Evolutionary conservation across 768 basidiomycete genomes (phyloP).

Genomic region (Tricholoma furcatifolium): DNA sequence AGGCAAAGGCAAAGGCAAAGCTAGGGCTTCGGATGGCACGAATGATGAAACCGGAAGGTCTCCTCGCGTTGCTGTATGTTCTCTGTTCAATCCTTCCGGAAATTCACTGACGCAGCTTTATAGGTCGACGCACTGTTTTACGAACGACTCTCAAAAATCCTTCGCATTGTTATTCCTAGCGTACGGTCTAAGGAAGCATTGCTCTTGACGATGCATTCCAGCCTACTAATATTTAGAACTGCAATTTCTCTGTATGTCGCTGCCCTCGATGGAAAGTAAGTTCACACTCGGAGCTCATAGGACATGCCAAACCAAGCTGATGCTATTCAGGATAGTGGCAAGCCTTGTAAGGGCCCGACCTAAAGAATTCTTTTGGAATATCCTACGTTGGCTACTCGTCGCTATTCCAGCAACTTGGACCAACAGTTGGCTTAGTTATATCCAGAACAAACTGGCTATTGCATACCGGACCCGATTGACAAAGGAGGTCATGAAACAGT

Average conservation of each 20-base stretch:
- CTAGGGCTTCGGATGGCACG: constrained; percentile 21
- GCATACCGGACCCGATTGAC: constrained; percentile 89
- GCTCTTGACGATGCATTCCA: constrained; percentile 85
- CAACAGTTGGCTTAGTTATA: constrained; percentile 88
- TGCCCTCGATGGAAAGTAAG: constrained; percentile 86
- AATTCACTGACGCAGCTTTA: constrained; percentile 2
- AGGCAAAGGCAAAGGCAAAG: constrained; percentile 37
- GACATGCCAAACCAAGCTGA: constrained; percentile 4
- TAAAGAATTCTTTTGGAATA: constrained; percentile 76
- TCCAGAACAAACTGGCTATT: constrained; percentile 91
- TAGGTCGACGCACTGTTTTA: constrained; percentile 95
- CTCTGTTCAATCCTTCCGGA: neutral
- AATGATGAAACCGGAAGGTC: constrained; percentile 35
- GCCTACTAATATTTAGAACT: constrained; percentile 85
- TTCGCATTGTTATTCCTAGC: constrained; percentile 87
- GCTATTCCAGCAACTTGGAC: constrained; percentile 94
- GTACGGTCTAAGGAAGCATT: constrained; percentile 84
- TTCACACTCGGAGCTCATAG: constrained; percentile 9
- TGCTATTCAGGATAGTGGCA: constrained; percentile 75
- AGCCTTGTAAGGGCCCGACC: constrained; percentile 89
- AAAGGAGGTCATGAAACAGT: constrained; percentile 75
- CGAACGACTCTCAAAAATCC: constrained; percentile 68
- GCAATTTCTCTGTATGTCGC: constrained; percentile 94
- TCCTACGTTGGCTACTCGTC: constrained; percentile 86
- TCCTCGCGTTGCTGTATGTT: constrained; percentile 62